Percentiles rank a stretch among this genome's conserved stretches.
These are phyloP conservation scores for Suillus plorans DNA, from an alignment of 768 basidiomycete species.

Conservation along the genomic window DNA sequence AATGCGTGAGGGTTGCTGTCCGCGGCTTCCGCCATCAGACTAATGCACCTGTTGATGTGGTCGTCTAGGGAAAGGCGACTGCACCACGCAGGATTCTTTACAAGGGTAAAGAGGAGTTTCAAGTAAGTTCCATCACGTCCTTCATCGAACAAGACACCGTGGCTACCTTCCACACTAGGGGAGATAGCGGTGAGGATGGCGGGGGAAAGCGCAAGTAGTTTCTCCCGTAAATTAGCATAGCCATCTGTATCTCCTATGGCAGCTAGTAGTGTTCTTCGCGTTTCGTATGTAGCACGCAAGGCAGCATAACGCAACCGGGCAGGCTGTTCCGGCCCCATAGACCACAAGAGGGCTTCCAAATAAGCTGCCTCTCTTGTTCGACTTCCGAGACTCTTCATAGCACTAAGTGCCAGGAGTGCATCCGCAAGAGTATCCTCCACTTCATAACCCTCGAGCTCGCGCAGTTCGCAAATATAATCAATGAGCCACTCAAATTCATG, in stretches of 20 bases:
- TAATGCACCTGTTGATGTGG: conserved; percentile 1
- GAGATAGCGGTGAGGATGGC: conserved; percentile 5
- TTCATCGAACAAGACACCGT: background rate
- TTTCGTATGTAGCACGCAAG: conserved; percentile 3
- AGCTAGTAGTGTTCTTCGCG: background rate
- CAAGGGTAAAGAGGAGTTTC: conserved; percentile 2
- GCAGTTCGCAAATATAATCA: conserved; percentile 7
- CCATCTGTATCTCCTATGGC: background rate
- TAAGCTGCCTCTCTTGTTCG: background rate
- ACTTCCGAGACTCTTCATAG: conserved; percentile 1
- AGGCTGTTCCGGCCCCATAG: conserved; percentile 10
- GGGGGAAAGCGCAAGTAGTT: conserved; percentile 2
- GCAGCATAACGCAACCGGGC: conserved; percentile 8
- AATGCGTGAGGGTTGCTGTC: conserved; percentile 3
- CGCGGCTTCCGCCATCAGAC: background rate
- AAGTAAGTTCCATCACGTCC: conserved; percentile 3
- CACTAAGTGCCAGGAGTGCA: conserved; percentile 10
- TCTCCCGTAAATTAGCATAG: background rate
- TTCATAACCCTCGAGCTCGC: conserved; percentile 2
- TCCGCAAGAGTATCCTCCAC: conserved; percentile 10
- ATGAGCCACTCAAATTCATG: conserved; percentile 10
- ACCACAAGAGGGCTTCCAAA: conserved; percentile 7
- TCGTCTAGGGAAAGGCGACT: conserved; percentile 1
- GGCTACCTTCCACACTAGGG: background rate
- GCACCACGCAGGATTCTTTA: background rate